phyloP scores from a whole-genome alignment of 192 early-diverging fungal species.

The Coemansia sp. region DNA sequence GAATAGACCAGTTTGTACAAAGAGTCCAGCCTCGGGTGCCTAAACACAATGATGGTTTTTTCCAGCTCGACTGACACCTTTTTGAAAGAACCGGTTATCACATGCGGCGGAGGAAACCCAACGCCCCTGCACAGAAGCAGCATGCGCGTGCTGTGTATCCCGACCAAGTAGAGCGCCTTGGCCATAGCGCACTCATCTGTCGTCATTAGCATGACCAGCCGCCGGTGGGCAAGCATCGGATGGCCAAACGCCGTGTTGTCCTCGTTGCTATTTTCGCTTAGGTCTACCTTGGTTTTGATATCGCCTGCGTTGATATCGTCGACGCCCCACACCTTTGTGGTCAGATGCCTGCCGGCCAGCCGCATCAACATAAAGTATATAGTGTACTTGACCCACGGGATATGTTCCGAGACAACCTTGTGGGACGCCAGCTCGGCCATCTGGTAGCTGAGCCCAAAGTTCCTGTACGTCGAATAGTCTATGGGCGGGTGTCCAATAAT shows the following conservation, averaged over 20 bases:
- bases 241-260: background rate
- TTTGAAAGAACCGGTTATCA: slow-evolving; percentile 22
- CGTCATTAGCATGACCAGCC: slow-evolving; percentile 8
- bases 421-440: slow-evolving; percentile 30
- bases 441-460: slow-evolving; percentile 8
- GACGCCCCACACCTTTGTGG: slow-evolving; percentile 5
- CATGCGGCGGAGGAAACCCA: slow-evolving; percentile 25
- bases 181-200: slow-evolving; percentile 34
- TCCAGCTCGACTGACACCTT: background rate
- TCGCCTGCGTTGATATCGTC: background rate
- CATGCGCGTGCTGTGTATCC: slow-evolving; percentile 28
- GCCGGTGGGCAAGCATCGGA: slow-evolving; percentile 5
- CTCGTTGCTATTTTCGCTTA: background rate
- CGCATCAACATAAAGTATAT: slow-evolving; percentile 22
- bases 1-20: slow-evolving; percentile 22
- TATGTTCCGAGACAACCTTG: slow-evolving; percentile 12
- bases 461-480: background rate
- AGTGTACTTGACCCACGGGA: slow-evolving; percentile 20
- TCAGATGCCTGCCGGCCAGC: slow-evolving; percentile 14
- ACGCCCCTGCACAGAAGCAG: slow-evolving; percentile 16
- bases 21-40: slow-evolving; percentile 6
- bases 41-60: slow-evolving; percentile 7
- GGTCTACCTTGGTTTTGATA: background rate
- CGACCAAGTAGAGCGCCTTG: slow-evolving; percentile 17
- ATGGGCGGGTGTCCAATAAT: background rate